Percentiles rank a stretch among this genome's conserved stretches.
phyloP scores from a whole-genome alignment of 495 filamentous ascomycete genomes.

The Podospora pseudopauciseta region DNA sequence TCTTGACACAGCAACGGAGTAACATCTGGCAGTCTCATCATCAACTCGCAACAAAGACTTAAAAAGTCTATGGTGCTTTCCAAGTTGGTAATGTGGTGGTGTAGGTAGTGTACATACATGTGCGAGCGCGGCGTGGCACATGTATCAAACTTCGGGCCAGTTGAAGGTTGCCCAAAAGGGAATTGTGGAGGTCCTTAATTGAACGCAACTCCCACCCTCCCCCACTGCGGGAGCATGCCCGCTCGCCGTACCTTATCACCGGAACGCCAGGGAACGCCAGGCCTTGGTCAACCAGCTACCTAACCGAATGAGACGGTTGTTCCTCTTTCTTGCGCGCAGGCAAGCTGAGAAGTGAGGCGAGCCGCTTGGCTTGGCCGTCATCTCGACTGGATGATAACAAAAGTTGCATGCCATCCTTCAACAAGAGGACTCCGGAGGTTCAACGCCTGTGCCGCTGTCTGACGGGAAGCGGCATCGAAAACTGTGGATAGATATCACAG shows the following conservation, averaged over 20 bases:
- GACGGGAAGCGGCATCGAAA: constrained; percentile 3
- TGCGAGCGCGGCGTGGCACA: background rate
- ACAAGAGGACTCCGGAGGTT: background rate
- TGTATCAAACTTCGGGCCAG: background rate
- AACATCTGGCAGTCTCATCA: background rate
- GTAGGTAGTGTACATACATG: background rate
- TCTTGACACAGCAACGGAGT: background rate
- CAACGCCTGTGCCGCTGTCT: background rate
- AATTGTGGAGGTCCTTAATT: constrained; percentile 7
- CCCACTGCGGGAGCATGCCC: constrained; percentile 1
- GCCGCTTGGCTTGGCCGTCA: background rate
- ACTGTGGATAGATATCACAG: constrained; percentile 1
- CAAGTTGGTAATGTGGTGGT: background rate
- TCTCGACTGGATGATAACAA: background rate
- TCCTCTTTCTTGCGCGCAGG: constrained; percentile 2
- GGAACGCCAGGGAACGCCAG: background rate
- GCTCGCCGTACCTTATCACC: constrained; percentile 7
- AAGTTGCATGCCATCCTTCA: background rate
- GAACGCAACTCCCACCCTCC: background rate
- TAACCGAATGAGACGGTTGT: constrained; percentile 2
- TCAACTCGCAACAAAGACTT: background rate
- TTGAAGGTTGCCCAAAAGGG: background rate
- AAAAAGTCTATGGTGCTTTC: background rate
- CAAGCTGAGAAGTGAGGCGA: constrained; percentile 9
- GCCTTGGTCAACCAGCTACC: constrained; percentile 3